A percentile compares a stretch with the other conserved stretches of the same genome.
phyloP scores from a whole-genome alignment of 2,329 filamentous ascomycete species.

The Xylaria hypoxylon region DNA sequence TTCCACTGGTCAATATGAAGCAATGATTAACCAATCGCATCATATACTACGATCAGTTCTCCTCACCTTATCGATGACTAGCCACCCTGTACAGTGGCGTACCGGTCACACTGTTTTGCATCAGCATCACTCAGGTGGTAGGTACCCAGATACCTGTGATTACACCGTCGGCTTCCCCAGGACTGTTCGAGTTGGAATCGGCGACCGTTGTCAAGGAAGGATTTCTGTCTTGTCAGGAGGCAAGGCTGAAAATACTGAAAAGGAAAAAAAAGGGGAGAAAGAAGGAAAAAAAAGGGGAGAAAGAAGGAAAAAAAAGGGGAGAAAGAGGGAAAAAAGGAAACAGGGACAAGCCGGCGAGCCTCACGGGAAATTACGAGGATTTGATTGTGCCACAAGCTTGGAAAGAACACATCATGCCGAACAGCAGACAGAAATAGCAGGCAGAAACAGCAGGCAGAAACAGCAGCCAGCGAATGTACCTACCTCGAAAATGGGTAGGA shows the following conservation, averaged over 20 bases:
- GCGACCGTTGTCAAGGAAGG: not conserved
- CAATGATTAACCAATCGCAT: conserved; percentile 30
- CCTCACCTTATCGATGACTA: conserved; percentile 30
- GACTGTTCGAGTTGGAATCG: conserved; percentile 5
- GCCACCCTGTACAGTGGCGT: conserved; percentile 35
- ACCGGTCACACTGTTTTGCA: conserved; percentile 35
- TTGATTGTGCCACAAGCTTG: conserved; percentile 21
- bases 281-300: not conserved
- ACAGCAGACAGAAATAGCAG: conserved; percentile 24
- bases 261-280: not conserved
- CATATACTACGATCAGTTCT: conserved; percentile 7
- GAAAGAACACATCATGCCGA: conserved; percentile 27
- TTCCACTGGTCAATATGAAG: conserved; percentile 27
- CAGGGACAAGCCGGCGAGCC: not conserved
- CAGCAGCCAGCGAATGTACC: conserved; percentile 28
- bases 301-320: not conserved
- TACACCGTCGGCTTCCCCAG: not conserved
- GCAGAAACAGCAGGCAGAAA: no score
- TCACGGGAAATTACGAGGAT: not conserved
- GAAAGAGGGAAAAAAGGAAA: not conserved
- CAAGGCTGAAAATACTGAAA: conserved; percentile 17
- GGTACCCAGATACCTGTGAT: conserved; percentile 20
- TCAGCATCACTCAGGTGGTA: conserved; percentile 29
- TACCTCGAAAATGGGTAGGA: conserved; percentile 33
- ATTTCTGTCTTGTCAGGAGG: conserved; percentile 8